Conservation (phyloP, 1,284 basidiomycete genomes). For the Trichosporon asahii region DNA sequence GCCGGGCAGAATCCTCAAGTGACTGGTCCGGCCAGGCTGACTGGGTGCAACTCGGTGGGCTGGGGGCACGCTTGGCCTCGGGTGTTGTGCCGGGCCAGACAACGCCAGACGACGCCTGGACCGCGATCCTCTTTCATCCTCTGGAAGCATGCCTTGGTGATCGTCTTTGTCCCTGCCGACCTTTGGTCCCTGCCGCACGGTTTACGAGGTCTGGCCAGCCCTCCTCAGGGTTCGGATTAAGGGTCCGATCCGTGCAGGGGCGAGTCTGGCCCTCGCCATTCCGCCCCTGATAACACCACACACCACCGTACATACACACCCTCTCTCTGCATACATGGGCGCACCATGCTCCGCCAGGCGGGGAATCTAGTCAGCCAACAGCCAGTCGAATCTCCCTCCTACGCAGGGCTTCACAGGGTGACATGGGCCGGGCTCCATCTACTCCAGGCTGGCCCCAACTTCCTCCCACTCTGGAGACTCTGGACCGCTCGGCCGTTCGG, state of each 20-base stretch:
- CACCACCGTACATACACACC: background rate
- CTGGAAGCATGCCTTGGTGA: constrained; percentile 4
- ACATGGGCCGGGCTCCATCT: background rate
- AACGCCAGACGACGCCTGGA: background rate
- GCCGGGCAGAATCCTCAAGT: background rate
- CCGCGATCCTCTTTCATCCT: background rate
- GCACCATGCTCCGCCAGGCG: background rate
- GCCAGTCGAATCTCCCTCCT: background rate
- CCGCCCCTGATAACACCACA: background rate
- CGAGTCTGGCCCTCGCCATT: background rate
- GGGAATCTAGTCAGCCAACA: background rate
- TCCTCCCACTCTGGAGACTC: background rate
- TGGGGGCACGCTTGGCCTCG: background rate
- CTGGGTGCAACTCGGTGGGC: background rate
- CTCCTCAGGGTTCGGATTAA: background rate
- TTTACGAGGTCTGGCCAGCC: constrained; percentile 1
- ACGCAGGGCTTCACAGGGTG: background rate
- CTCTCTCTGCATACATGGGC: background rate
- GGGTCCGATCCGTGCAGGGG: background rate
- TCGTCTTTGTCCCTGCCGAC: background rate
- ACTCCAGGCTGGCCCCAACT: background rate
- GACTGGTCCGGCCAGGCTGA: background rate
- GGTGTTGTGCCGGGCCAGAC: background rate
- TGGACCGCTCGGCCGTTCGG: background rate
- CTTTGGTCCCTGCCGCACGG: background rate